Evolutionary conservation across 2,329 filamentous ascomycete genomes (phyloP).

Genomic region (Fusarium pseudograminearum): DNA sequence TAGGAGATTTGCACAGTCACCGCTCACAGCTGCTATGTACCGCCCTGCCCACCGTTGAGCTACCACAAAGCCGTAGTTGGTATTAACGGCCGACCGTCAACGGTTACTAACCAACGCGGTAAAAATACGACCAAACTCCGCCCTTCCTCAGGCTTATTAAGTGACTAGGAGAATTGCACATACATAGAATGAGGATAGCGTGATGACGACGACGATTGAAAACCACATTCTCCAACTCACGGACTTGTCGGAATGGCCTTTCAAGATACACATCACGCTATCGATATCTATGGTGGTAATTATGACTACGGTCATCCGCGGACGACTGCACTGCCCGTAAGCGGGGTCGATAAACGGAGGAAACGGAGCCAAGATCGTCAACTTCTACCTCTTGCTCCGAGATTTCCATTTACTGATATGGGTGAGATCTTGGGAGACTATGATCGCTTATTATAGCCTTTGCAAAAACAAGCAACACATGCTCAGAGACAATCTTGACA

Average conservation of each 20-base stretch:
- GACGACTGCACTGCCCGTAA: constrained; percentile 18
- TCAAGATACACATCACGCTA: constrained; percentile 16
- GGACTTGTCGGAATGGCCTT: constrained; percentile 23
- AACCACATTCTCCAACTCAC: constrained; percentile 1
- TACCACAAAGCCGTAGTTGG: constrained; percentile 4
- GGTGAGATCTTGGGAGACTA: not conserved
- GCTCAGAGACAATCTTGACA: constrained; percentile 7
- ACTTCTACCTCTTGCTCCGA: not conserved
- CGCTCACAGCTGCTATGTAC: constrained; percentile 8
- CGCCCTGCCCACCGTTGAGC: constrained; percentile 28
- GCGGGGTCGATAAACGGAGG: constrained; percentile 23
- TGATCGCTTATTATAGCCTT: not conserved
- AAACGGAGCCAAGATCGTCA: constrained; percentile 20
- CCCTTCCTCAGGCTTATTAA: constrained; percentile 33
- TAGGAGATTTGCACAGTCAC: constrained; percentile 32
- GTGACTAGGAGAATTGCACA: constrained; percentile 15
- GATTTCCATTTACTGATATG: constrained; percentile 4
- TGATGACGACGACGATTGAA: constrained; percentile 16
- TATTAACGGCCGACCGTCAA: constrained; percentile 16
- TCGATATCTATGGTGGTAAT: constrained; percentile 25
- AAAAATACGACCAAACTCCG: constrained; percentile 19
- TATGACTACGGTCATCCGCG: constrained; percentile 31
- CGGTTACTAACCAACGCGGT: constrained; percentile 29
- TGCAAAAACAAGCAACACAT: constrained; percentile 9
- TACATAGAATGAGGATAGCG: not conserved